These are phyloP conservation scores for Phoma sp. DNA, from an alignment of 2,329 filamentous ascomycete genomes.

Conservation along the genomic window DNA sequence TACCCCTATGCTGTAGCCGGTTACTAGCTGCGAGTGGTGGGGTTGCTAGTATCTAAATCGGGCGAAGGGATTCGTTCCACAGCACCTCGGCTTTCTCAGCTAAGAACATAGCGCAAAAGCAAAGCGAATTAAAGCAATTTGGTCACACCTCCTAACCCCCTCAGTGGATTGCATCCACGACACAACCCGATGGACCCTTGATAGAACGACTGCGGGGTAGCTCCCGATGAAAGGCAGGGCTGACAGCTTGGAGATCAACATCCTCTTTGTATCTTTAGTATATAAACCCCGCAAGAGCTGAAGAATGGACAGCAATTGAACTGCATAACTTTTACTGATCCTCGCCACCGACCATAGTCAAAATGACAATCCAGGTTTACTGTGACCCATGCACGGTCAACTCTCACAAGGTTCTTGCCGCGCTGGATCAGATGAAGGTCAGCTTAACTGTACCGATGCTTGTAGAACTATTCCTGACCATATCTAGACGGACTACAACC, in stretches of 20 bases:
- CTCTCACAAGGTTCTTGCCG: constrained; percentile 52
- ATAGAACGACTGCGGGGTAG: constrained; percentile 12
- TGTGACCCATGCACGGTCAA: constrained; percentile 53
- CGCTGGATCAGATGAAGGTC: constrained; percentile 45
- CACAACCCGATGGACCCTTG: not conserved
- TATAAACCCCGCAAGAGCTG: constrained; percentile 15
- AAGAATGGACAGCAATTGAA: not conserved
- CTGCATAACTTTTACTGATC: not conserved
- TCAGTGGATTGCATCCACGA: not conserved
- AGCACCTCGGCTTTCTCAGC: not conserved
- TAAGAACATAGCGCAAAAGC: not conserved
- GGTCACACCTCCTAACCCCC: not conserved
- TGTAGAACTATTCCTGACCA: not conserved
- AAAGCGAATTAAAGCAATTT: not conserved
- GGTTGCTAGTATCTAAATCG: not conserved
- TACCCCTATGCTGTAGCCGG: too few relatives aligned
- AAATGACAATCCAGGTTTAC: constrained; percentile 26
- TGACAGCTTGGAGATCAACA: constrained; percentile 1
- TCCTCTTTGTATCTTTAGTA: not conserved
- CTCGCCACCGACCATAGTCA: not conserved
- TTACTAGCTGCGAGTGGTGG: not conserved
- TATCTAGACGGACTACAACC: constrained; percentile 40
- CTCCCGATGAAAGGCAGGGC: constrained; percentile 1
- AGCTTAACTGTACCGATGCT: not conserved
- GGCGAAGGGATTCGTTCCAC: constrained; percentile 1